These are phyloP conservation scores for Selaginella moellendorffii DNA, from an alignment of 75 land plant genomes.

Conservation along the genomic window DNA sequence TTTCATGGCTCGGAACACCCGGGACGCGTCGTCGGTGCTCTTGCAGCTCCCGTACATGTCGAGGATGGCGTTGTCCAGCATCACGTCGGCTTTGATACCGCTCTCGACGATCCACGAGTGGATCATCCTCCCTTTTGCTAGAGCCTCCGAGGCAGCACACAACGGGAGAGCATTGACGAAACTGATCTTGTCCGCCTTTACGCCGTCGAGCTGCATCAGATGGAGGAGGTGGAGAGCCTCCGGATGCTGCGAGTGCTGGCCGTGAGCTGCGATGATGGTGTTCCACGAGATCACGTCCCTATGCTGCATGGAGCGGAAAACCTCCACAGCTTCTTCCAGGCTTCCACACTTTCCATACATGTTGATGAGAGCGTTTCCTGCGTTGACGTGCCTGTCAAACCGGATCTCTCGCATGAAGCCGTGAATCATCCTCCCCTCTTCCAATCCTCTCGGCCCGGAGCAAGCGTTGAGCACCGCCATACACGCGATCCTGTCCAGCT, in stretches of 20 bases:
- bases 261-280: slow-evolving; percentile 20
- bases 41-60: slow-evolving; percentile 33
- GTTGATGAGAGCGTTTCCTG: not conserved
- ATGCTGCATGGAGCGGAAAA: not conserved
- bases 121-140: slow-evolving; percentile 13
- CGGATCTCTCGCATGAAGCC: slow-evolving; percentile 16
- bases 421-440: slow-evolving; percentile 24
- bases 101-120: slow-evolving; percentile 13
- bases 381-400: slow-evolving; percentile 19
- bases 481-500: slow-evolving; percentile 23
- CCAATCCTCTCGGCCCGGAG: slow-evolving; percentile 9
- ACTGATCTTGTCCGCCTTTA: not conserved
- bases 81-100: slow-evolving; percentile 13
- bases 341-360: not conserved
- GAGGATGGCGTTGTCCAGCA: slow-evolving; percentile 21
- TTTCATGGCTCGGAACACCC: slow-evolving; percentile 15
- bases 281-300: not conserved
- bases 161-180: not conserved
- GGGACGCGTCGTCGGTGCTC: slow-evolving; percentile 9
- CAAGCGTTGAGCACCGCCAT: slow-evolving; percentile 27
- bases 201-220: not conserved
- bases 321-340: not conserved
- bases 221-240: slow-evolving; percentile 17
- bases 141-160: not conserved
- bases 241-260: slow-evolving; percentile 26